phyloP scores from a whole-genome alignment of 192 early-diverging fungal genomes.

The Podila epigama region DNA sequence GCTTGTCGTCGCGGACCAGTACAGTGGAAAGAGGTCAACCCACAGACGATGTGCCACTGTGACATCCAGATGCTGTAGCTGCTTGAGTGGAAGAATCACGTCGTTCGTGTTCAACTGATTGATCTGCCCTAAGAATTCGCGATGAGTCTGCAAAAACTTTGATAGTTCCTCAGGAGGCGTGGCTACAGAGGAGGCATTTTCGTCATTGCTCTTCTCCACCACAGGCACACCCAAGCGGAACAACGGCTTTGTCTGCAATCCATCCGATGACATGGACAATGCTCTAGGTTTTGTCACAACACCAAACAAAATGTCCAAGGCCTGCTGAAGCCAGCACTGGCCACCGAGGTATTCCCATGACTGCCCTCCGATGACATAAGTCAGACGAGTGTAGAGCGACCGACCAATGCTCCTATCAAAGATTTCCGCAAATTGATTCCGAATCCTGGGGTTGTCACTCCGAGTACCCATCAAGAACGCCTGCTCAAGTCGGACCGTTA shows the following conservation, averaged over 20 bases:
- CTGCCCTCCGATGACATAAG: conserved; percentile 91
- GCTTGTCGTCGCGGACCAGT: conserved; percentile 75
- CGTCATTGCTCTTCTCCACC: conserved; percentile 14
- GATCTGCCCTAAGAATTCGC: conserved; percentile 67
- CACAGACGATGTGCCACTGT: conserved; percentile 80
- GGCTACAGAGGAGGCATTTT: conserved; percentile 12
- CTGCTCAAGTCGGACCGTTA: conserved; percentile 92
- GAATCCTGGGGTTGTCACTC: conserved; percentile 78
- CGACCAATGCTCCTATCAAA: conserved; percentile 82
- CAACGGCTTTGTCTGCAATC: conserved; percentile 58
- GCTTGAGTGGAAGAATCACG: conserved; percentile 64
- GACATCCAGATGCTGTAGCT: conserved; percentile 72
- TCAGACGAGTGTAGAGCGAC: conserved; percentile 75
- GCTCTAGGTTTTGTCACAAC: conserved; percentile 54
- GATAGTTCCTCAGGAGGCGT: conserved; percentile 51
- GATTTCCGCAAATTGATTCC: conserved; percentile 80
- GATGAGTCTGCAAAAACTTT: conserved; percentile 59
- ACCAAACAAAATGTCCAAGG: conserved; percentile 86
- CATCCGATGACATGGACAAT: conserved; percentile 45
- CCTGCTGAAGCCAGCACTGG: conserved; percentile 94
- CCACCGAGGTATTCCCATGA: conserved; percentile 92
- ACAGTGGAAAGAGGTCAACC: conserved; percentile 83
- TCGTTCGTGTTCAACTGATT: conserved; percentile 55
- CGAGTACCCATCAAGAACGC: conserved; percentile 94
- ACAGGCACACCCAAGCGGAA: conserved; percentile 16